Evolutionary conservation across 2,329 filamentous ascomycete genomes (phyloP).

Genomic region (Aspergillus versicolor): DNA sequence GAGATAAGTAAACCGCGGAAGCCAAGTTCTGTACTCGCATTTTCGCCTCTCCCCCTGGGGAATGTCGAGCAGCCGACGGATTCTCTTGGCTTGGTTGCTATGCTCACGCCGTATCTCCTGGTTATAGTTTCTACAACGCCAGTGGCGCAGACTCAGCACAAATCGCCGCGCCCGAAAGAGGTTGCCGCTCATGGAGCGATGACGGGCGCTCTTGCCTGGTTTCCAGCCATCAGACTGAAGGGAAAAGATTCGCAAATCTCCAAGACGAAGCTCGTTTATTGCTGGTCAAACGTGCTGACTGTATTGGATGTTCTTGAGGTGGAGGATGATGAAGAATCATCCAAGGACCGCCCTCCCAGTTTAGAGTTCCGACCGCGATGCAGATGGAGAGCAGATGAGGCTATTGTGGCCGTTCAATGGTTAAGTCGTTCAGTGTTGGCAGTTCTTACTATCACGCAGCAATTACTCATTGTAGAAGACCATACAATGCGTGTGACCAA

Average conservation of each 20-base stretch:
- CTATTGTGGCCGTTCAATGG: conserved; percentile 96
- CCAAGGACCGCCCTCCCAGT: conserved; percentile 73
- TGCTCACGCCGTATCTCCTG: conserved; percentile 91
- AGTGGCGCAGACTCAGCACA: conserved; percentile 93
- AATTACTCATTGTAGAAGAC: conserved; percentile 89
- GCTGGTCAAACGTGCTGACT: conserved; percentile 97
- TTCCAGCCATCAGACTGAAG: conserved; percentile 91
- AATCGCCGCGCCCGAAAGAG: conserved; percentile 86
- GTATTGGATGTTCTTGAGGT: conserved; percentile 83
- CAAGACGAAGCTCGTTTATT: conserved; percentile 86
- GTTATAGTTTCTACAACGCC: conserved; percentile 98
- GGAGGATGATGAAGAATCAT: conserved; percentile 54
- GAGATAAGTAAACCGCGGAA: conserved; percentile 68
- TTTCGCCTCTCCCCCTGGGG: conserved; percentile 86
- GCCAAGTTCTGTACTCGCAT: conserved; percentile 91
- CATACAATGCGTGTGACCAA: conserved; percentile 86
- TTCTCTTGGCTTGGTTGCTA: conserved; percentile 83
- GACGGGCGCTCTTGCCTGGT: conserved; percentile 95
- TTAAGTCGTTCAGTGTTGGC: conserved; percentile 88
- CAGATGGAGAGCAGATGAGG: conserved; percentile 89
- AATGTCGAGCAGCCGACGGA: conserved; percentile 90
- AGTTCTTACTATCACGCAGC: conserved; percentile 90
- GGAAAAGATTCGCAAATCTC: conserved; percentile 65
- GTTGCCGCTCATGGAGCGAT: conserved; percentile 85
- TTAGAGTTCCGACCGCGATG: conserved; percentile 80